These are phyloP conservation scores for Leccinum subspadiceum DNA, from an alignment of 1,284 basidiomycete genomes.

Conservation along the genomic window DNA sequence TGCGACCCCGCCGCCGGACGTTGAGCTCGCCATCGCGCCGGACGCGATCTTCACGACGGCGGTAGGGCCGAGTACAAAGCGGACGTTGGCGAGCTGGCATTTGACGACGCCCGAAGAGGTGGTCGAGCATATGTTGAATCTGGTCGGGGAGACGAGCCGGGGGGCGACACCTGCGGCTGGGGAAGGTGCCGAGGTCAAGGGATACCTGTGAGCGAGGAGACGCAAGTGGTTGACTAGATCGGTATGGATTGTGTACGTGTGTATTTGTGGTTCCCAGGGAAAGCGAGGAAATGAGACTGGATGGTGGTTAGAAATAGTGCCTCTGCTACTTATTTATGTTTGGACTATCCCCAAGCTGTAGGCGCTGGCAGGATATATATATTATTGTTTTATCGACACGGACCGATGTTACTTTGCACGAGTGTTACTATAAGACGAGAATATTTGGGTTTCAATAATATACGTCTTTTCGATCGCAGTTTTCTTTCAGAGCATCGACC, in stretches of 20 bases:
- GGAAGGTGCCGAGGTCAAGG: conserved; percentile 13
- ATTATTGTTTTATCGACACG: background rate
- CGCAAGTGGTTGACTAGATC: background rate
- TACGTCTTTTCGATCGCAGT: background rate
- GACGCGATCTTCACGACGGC: conserved; percentile 86
- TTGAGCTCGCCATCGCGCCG: conserved; percentile 62
- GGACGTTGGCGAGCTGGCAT: conserved; percentile 87
- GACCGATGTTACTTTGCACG: background rate
- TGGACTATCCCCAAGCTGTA: background rate
- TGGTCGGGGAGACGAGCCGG: conserved; percentile 35
- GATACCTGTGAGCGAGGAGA: conserved; percentile 20
- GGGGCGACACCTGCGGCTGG: background rate
- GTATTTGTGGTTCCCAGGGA: background rate
- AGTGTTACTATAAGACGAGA: background rate
- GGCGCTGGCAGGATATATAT: background rate
- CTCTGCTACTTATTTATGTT: background rate
- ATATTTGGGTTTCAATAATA: background rate
- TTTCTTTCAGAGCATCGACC: background rate
- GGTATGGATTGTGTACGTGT: background rate
- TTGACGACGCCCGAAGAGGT: conserved; percentile 78
- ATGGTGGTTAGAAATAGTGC: too few species aligned
- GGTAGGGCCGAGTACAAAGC: conserved; percentile 83
- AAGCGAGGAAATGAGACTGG: background rate
- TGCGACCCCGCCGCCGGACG: conserved; percentile 40
- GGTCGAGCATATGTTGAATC: conserved; percentile 65